Evolutionary conservation across 176 grass and related monocot genomes (phyloP).

Genomic region (Phoenix dactylifera): DNA sequence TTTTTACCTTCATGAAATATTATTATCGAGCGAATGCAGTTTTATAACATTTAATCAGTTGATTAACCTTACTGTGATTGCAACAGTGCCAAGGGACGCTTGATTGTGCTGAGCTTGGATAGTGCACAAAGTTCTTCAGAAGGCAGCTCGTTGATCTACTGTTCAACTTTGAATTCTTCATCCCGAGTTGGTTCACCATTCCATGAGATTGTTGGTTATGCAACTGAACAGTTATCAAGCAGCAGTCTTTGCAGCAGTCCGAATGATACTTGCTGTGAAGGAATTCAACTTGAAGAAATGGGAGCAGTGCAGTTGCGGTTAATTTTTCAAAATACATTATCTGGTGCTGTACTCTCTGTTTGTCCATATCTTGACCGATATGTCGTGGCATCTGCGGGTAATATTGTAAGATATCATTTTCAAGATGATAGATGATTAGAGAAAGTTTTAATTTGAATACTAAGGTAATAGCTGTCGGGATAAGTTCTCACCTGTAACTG

Average conservation of each 20-base stretch:
- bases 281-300: slow-evolving; percentile 60
- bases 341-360: slow-evolving; percentile 84
- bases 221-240: slow-evolving; percentile 60
- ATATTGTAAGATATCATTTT: slow-evolving; percentile 45
- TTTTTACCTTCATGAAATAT: no score
- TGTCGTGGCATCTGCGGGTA: slow-evolving; percentile 94
- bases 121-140: slow-evolving; percentile 32
- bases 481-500: no score
- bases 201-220: slow-evolving; percentile 55
- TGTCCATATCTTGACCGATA: slow-evolving; percentile 73
- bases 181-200: slow-evolving; percentile 50
- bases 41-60: not conserved
- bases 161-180: slow-evolving; percentile 54
- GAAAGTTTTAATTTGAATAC: no score
- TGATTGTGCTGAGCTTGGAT: slow-evolving; percentile 86
- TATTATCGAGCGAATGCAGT: no score
- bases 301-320: slow-evolving; percentile 48
- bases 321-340: slow-evolving; percentile 47
- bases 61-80: slow-evolving; percentile 23
- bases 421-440: no score
- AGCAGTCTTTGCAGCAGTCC: slow-evolving; percentile 66
- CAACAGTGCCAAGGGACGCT: slow-evolving; percentile 71
- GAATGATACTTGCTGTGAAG: slow-evolving; percentile 42
- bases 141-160: slow-evolving; percentile 35
- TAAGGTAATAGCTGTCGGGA: no score